Conservation (phyloP, 495 filamentous ascomycete species). For the Daldinia concentrica region DNA sequence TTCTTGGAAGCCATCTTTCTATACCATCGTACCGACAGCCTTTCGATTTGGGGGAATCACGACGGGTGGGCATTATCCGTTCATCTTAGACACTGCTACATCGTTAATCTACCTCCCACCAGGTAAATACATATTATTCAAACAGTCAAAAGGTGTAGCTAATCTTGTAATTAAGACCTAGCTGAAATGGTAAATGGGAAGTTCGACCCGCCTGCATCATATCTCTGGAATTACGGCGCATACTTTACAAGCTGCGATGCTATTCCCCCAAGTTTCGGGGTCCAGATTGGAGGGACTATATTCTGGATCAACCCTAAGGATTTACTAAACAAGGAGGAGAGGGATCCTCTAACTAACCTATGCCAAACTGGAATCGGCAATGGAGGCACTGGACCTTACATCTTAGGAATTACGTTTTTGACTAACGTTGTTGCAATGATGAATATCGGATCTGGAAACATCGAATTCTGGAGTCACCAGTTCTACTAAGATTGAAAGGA, state of each 20-base stretch:
- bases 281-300: conserved; percentile 58
- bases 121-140: neutral
- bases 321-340: conserved; percentile 56
- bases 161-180: conserved; percentile 39
- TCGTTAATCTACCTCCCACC: conserved; percentile 56
- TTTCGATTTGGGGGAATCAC: conserved; percentile 49
- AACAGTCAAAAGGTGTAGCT: neutral
- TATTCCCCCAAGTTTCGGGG: conserved; percentile 60
- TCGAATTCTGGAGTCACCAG: conserved; percentile 25
- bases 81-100: conserved; percentile 60
- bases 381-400: conserved; percentile 56
- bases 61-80: conserved; percentile 50
- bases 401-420: conserved; percentile 71
- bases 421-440: conserved; percentile 71
- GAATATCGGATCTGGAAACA: conserved; percentile 59
- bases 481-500: conserved; percentile 7
- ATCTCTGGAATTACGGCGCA: conserved; percentile 52
- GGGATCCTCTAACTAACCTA: conserved; percentile 50
- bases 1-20: neutral
- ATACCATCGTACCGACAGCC: neutral
- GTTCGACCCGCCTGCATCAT: conserved; percentile 65
- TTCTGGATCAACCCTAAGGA: conserved; percentile 66
- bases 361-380: conserved; percentile 61
- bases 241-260: conserved; percentile 68
- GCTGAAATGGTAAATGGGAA: conserved; percentile 60